These are phyloP conservation scores for Glebionis coronaria DNA, from an alignment of 129 eudicot genomes.

Conservation along the genomic window DNA sequence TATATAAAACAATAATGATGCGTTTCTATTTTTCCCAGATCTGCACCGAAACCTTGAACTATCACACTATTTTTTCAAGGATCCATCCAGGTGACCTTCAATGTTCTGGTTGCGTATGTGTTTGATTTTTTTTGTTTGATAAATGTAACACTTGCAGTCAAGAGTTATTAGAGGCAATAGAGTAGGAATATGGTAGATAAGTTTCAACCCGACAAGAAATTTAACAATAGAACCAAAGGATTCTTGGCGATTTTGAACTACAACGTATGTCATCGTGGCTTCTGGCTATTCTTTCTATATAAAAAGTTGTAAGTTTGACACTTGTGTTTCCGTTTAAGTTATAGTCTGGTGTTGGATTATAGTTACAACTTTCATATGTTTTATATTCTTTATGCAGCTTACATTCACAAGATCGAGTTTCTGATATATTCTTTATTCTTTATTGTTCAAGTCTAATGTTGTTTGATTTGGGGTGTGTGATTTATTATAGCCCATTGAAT, in stretches of 20 bases:
- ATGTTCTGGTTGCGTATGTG: not conserved
- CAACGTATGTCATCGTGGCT: slow-evolving; percentile 43
- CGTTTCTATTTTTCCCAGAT: too few species aligned
- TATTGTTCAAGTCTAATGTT: too few species aligned
- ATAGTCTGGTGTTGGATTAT: slow-evolving; percentile 53
- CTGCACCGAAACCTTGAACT: too few species aligned
- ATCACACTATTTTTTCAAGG: too few species aligned
- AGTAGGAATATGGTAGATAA: slow-evolving; percentile 50
- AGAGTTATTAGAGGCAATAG: slow-evolving; percentile 70
- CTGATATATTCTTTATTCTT: too few species aligned
- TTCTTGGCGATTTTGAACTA: slow-evolving; percentile 69
- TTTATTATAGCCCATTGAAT: too few species aligned
- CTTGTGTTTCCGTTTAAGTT: slow-evolving; percentile 33
- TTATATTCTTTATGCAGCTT: too few species aligned
- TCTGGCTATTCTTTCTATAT: not conserved
- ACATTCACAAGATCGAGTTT: too few species aligned
- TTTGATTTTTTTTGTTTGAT: slow-evolving; percentile 9
- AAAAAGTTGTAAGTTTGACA: not conserved
- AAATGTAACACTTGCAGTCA: slow-evolving; percentile 37
- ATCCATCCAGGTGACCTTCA: slow-evolving; percentile 46
- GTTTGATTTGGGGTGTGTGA: too few species aligned
- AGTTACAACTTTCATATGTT: too few species aligned
- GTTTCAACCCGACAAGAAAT: slow-evolving; percentile 55
- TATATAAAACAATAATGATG: too few species aligned
- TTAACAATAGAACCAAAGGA: slow-evolving; percentile 46